Percentiles rank a stretch among this genome's conserved stretches.
phyloP scores from a whole-genome alignment of 106 monocot genomes.

The Ottelia alismoides region DNA sequence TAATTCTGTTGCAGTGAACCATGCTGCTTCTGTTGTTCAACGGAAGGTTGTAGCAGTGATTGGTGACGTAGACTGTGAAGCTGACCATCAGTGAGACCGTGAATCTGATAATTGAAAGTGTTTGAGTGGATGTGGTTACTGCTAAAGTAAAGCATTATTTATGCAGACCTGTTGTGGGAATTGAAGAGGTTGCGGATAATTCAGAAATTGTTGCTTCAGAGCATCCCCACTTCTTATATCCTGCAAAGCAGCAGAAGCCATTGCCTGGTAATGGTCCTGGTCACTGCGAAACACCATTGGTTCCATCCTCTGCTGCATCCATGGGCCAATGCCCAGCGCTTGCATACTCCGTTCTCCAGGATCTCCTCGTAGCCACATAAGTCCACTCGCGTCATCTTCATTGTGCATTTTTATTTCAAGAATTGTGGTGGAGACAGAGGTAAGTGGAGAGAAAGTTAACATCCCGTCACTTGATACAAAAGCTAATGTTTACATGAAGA shows the following conservation, averaged over 20 bases:
- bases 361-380: conserved; percentile 70
- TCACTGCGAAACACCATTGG: conserved; percentile 42
- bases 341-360: conserved; percentile 43
- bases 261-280: conserved; percentile 59
- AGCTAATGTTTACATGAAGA: too few relatives aligned
- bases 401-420: too few relatives aligned
- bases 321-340: conserved; percentile 47
- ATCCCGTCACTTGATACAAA: too few relatives aligned
- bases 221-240: conserved; percentile 40
- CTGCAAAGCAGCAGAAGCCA: conserved; percentile 59
- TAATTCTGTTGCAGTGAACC: conserved; percentile 32
- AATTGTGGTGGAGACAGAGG: too few relatives aligned
- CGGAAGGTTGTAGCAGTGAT: conserved; percentile 36
- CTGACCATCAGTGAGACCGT: conserved; percentile 24
- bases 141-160: conserved; percentile 32
- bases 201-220: conserved; percentile 61
- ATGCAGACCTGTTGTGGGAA: conserved; percentile 39
- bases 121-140: conserved; percentile 53
- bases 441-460: too few relatives aligned
- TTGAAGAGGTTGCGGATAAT: conserved; percentile 61
- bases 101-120: conserved; percentile 30
- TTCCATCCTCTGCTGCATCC: conserved; percentile 54
- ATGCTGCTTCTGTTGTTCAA: conserved; percentile 45
- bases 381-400: conserved; percentile 51
- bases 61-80: conserved; percentile 22